Conservation (phyloP, 2,329 filamentous ascomycete genomes). For the Penicillium hordei region DNA sequence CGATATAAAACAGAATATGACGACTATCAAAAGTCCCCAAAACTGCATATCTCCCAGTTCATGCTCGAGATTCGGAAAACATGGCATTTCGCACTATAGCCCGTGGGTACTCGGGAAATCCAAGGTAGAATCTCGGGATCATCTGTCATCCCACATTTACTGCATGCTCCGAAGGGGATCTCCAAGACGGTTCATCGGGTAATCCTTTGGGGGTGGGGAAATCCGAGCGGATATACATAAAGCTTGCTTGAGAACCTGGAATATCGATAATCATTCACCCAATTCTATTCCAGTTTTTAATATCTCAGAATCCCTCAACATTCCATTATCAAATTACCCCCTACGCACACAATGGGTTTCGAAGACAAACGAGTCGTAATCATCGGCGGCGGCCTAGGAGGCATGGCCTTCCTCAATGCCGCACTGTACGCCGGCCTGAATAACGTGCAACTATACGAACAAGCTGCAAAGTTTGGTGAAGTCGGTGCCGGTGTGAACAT, state of each 20-base stretch:
- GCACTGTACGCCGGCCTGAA: constrained; percentile 35
- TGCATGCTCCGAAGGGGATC: constrained; percentile 21
- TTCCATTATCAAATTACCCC: not conserved
- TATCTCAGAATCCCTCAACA: not conserved
- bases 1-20: not conserved
- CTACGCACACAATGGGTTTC: constrained; percentile 28
- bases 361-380: constrained; percentile 34
- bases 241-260: not conserved
- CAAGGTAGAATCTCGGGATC: constrained; percentile 11
- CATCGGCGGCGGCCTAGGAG: constrained; percentile 39
- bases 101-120: constrained; percentile 8
- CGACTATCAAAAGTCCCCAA: not conserved
- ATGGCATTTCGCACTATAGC: no score
- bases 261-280: not conserved
- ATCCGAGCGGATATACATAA: constrained; percentile 11
- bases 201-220: constrained; percentile 13
- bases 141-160: constrained; percentile 15
- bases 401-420: constrained; percentile 39
- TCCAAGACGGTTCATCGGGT: constrained; percentile 16
- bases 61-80: not conserved
- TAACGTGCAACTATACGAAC: constrained; percentile 39
- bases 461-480: constrained; percentile 38
- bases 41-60: not conserved
- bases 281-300: not conserved
- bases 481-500: constrained; percentile 43